Evolutionary conservation across 108 stramenopile genomes (phyloP).

Genomic region (Nitzschia palea): DNA sequence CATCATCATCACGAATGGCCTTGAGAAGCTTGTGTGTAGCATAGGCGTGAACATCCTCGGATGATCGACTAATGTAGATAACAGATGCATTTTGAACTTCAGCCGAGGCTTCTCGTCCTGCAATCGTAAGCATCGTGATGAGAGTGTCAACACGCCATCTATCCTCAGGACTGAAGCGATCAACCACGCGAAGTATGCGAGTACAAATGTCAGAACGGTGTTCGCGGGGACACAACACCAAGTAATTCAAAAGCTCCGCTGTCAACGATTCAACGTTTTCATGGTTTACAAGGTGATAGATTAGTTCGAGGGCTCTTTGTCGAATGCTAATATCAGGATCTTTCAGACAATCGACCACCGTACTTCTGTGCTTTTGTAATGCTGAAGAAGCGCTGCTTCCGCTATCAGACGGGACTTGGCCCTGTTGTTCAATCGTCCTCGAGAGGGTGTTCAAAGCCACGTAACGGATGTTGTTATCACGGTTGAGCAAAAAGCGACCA

Average conservation of each 20-base stretch:
- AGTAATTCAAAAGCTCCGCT: conserved; percentile 97
- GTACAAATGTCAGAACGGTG: conserved; percentile 90
- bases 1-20: conserved; percentile 88
- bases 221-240: conserved; percentile 94
- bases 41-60: conserved; percentile 80
- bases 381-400: conserved; percentile 81
- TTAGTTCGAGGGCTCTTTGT: conserved; percentile 97
- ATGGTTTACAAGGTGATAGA: conserved; percentile 93
- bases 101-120: conserved; percentile 83
- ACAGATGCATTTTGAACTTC: conserved; percentile 79
- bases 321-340: conserved; percentile 99
- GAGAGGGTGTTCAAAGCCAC: conserved; percentile 96
- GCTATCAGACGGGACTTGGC: conserved; percentile 29
- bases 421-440: conserved; percentile 60
- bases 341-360: conserved; percentile 97
- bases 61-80: conserved; percentile 78
- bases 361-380: conserved; percentile 87
- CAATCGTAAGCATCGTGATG: conserved; percentile 95
- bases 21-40: conserved; percentile 92
- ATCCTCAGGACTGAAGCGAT: conserved; percentile 87
- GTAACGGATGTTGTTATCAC: conserved; percentile 99
- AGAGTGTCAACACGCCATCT: conserved; percentile 95
- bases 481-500: conserved; percentile 96
- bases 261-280: conserved; percentile 89
- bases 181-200: conserved; percentile 87